Evolutionary conservation across 345 rosid genomes (phyloP).

Genomic region (Arabidopsis thaliana): DNA sequence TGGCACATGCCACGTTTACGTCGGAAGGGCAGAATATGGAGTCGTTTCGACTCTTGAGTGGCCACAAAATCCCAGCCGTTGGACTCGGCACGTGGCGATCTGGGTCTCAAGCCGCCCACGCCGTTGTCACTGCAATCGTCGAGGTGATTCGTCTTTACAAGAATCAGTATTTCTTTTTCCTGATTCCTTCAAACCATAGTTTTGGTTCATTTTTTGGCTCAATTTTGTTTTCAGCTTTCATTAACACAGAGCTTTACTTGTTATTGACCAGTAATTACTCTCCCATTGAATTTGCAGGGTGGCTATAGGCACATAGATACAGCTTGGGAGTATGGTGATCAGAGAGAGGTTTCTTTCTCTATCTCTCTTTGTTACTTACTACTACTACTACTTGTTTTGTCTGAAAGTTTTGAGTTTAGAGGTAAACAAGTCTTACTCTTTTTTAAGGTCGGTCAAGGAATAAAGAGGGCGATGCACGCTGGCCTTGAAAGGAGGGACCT

Average conservation of each 20-base stretch:
- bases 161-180: not conserved
- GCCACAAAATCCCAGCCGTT: constrained; percentile 60
- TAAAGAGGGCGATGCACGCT: constrained; percentile 56
- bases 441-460: constrained; percentile 52
- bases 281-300: constrained; percentile 39
- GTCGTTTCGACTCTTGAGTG: constrained; percentile 54
- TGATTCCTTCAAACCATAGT: not conserved
- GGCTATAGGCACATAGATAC: constrained; percentile 65
- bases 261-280: not conserved
- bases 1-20: constrained; percentile 54
- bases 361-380: not conserved
- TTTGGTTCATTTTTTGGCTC: not conserved
- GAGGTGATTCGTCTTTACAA: constrained; percentile 41
- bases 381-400: not conserved
- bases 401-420: not conserved
- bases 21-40: constrained; percentile 42
- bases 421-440: not conserved
- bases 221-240: not conserved
- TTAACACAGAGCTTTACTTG: not conserved
- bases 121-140: constrained; percentile 55
- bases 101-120: constrained; percentile 48
- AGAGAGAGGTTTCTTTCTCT: constrained; percentile 44
- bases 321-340: constrained; percentile 55
- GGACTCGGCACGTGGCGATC: constrained; percentile 63
- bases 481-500: constrained; percentile 59